Percentiles rank a stretch among this genome's conserved stretches.
phyloP scores from a whole-genome alignment of 192 early-diverging fungal genomes.

The Backusella circina region DNA sequence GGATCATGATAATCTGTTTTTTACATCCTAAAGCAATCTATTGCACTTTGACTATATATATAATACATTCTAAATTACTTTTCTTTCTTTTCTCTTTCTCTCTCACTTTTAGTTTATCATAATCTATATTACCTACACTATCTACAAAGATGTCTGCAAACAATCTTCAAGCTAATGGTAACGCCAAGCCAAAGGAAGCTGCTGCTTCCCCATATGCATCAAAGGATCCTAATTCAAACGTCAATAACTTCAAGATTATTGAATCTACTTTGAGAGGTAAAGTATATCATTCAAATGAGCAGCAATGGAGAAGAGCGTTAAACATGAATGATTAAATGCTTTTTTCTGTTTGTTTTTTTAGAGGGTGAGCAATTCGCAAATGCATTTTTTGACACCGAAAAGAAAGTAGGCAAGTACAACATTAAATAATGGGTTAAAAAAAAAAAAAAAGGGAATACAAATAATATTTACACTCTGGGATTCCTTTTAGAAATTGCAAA shows the following conservation, averaged over 20 bases:
- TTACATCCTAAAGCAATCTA: neutral
- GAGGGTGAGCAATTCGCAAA: slow-evolving; percentile 99
- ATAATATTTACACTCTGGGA: neutral
- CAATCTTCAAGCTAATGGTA: neutral
- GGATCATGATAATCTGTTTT: slow-evolving; percentile 3
- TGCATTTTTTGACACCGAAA: slow-evolving; percentile 96
- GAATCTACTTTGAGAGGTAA: slow-evolving; percentile 91
- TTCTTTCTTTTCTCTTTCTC: neutral
- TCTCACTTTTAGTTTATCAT: neutral
- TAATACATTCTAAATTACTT: neutral
- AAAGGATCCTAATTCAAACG: slow-evolving; percentile 74
- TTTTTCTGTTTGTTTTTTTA: neutral
- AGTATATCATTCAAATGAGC: slow-evolving; percentile 9
- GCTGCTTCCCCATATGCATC: slow-evolving; percentile 43
- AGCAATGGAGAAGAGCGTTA: neutral
- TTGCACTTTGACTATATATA: neutral
- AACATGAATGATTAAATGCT: neutral
- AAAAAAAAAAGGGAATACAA: neutral
- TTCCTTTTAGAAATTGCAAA: slow-evolving; percentile 78
- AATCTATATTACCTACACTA: neutral
- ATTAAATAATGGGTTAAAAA: neutral
- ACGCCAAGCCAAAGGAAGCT: slow-evolving; percentile 18
- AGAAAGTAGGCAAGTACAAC: slow-evolving; percentile 65
- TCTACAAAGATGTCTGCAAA: neutral
- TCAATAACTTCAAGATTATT: slow-evolving; percentile 93